Base-by-base conservation (phyloP, 2,329 filamentous ascomycete species). In the Alternaria incomplexa region DNA sequence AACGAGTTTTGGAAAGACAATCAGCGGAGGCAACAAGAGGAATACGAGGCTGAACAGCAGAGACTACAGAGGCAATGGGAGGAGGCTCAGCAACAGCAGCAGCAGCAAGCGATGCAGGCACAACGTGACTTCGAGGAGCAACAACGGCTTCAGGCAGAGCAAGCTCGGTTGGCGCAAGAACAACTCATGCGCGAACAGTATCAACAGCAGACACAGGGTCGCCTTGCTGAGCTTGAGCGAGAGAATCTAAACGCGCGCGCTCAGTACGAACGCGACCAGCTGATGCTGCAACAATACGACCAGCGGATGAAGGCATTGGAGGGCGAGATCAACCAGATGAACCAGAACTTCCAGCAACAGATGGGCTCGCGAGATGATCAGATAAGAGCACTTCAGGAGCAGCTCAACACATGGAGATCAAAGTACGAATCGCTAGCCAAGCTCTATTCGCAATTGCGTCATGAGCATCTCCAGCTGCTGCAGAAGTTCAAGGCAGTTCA, bases 1-100 rank as follows among this genome's bases (percentile, higher is more conserved):
- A 93, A 93, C 56, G 96, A 99, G 73, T 99, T 99, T 80, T 99
- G 96, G 96, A 96, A 96, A 82, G 92, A 89, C 71, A 94, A 98
- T 79, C 88, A 97, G 65, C 91, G 91, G 69, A 88, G 93, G 32
- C 93, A 97, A 79, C 96, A 98, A 79, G 90, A 93, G 70, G 93
- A 97, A 78, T 99, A 96, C 75, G 96, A 96, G 77, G 93, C 94
- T 50, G 95, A 99, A 80, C 96, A 99, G 82, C 88, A 90, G 40
- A 89, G 96, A 15, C 82, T 99, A 48, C 92, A 96, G 75, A 91
- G 95, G 71, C 92, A 95, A 69, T 95, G 94, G 83, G 90, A 94
- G 69, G 89, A 92, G 11, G 90, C 93, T 66, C 88, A 96, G 56
- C 86, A 90, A 57, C 89, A 91, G 55, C 95, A 99, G 77, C 89